Evolutionary conservation across 129 eudicot species (phyloP), one percentile per base, ranked within the genome.

Genomic region (Saussurea involucrata): DNA sequence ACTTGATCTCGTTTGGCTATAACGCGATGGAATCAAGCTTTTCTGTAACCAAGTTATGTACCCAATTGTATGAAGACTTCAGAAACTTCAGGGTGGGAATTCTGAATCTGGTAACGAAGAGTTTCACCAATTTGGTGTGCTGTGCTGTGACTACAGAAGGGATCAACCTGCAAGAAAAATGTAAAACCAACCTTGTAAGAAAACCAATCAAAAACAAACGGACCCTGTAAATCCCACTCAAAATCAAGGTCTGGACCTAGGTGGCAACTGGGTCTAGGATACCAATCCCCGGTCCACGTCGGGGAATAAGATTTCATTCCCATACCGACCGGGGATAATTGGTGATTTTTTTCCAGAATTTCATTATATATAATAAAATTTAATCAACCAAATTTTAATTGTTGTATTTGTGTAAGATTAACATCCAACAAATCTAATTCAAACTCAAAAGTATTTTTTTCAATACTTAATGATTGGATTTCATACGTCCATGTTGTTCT

Each of bases 41-140:
- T 69, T 32, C 21, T 42, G 37, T 60, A 6, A 27, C 55, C 32
- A 20, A 57, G 37, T n/a, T 17, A 24, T 36, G 20, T 85, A 92
- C 99, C 99, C 37, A 95, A 86, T 77, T 86, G 99, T 82, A 92
- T 92, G 83, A 92, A 95, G 76, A 95, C 96, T 90, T 95, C 99
- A 65, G 99, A 88, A 21, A 95, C 96, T 81, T 92, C 86, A 69
- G 96, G 96, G 86, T 92, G 96, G 10, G 86, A 85, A 31, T 76
- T 79, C 66, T 88, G 97, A 63, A 95, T 83, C 21, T 76, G 86
- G 58, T 73, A 72, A 42, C 96, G 93, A 73, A 95, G 97, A 78
- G 64, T 90, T 82, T 95, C 96, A 68, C 92, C 97, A 77, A 95
- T 78, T 80, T 89, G 85, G 81, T 92, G 95, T 22, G 99, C 99